Evolutionary conservation across 257 asterid genomes (phyloP).

Genomic region (Thymus mandschuricus): DNA sequence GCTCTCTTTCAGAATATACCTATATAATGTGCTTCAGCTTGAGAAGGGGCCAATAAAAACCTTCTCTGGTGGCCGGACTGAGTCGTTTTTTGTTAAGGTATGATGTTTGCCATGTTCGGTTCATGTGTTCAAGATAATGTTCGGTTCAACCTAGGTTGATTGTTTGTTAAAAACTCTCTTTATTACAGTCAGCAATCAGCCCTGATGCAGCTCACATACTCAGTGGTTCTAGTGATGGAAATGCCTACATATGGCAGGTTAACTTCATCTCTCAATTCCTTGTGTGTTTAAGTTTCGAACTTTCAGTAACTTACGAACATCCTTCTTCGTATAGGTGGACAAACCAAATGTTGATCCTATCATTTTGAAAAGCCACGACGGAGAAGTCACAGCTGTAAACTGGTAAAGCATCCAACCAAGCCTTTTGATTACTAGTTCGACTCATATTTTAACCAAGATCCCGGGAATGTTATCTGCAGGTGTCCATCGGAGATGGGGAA

Average conservation of each 20-base stretch:
- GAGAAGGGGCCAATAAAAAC: slow-evolving; percentile 73
- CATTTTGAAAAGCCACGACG: slow-evolving; percentile 74
- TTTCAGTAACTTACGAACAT: not conserved
- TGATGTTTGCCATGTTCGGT: not conserved
- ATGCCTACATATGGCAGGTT: slow-evolving; percentile 95
- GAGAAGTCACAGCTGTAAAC: slow-evolving; percentile 94
- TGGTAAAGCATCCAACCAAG: slow-evolving; percentile 53
- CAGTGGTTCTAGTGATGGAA: slow-evolving; percentile 95
- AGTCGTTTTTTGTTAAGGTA: slow-evolving; percentile 95
- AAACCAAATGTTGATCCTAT: slow-evolving; percentile 69
- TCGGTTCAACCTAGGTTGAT: slow-evolving; percentile 18
- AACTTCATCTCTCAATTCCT: slow-evolving; percentile 24
- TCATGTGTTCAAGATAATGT: not conserved
- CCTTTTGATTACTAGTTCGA: not conserved
- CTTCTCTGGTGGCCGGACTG: slow-evolving; percentile 72
- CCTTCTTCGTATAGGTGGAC: slow-evolving; percentile 56
- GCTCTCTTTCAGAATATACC: slow-evolving; percentile 68
- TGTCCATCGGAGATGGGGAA: slow-evolving; percentile 82
- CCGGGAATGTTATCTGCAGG: slow-evolving; percentile 49
- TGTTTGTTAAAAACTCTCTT: slow-evolving; percentile 26
- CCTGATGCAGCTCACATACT: slow-evolving; percentile 94
- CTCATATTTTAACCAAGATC: slow-evolving; percentile 20
- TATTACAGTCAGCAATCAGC: slow-evolving; percentile 77
- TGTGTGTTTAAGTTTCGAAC: not conserved
- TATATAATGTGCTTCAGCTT: slow-evolving; percentile 80